Evolutionary conservation across 805 yeast species (phyloP), one percentile per base, ranked within the genome.

Genomic region (Wickerhamiella nectarea): DNA sequence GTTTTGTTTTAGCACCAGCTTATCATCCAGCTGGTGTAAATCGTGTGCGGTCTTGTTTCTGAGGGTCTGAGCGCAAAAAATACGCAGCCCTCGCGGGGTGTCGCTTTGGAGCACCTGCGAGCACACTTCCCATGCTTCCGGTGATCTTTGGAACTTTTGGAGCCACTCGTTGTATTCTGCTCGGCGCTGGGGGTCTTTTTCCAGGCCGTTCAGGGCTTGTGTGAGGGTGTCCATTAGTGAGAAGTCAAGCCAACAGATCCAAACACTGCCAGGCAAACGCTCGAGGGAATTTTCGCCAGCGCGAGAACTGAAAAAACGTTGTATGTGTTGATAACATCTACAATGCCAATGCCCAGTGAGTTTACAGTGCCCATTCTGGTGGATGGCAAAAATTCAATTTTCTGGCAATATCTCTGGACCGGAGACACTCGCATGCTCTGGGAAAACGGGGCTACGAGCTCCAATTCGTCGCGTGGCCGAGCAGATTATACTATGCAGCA

Each of bases 21-120:
- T 61, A 19, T 62, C 66, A 0, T 85, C 82, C 4, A 91, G 63
- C 61, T 91, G 97, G 43, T 71, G 66, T 50, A 89, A 66, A 61
- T 91, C 97, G 59, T 83, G 87, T 10, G 82, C 80, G 41, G 85
- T 72, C 54, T 79, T 87, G 36, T 87, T 78, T 49, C 95, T 69
- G 48, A 91, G 64, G 0, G 98, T 91, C 59, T 93, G 98, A 0
- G 96, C 80, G 12, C 89, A 80, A 65, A 93, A 91, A 54, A 91
- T 67, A 54, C 76, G 77, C 41, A 80, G 63, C 56, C 80, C 83
- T 24, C 50, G 51, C 4, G 56, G 56, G 15, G 51, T 52, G 8
- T 54, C 41, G 3, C 57, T 12, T 6, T 39, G 41, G 20, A 86
- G 67, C 1, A 80, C 68, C 38, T 69, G 66, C 55, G 78, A 80